Base-by-base conservation (phyloP, 495 filamentous ascomycete genomes). In the Chaetomidium leptoderma region DNA sequence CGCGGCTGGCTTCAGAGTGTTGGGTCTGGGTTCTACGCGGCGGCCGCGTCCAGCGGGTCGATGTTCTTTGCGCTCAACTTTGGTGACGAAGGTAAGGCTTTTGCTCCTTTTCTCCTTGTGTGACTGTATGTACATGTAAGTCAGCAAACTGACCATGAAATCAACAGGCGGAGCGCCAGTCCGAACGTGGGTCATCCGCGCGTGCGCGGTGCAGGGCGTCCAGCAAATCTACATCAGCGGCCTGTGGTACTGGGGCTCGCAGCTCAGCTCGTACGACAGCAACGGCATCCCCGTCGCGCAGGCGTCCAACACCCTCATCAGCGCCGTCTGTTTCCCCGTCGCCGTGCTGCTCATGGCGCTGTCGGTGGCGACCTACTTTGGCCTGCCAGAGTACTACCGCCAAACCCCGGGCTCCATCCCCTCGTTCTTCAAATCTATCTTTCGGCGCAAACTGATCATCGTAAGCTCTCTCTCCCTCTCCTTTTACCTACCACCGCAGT, bases 1-100 rank as follows among this genome's bases (percentile, higher is more conserved):
- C 53, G 61, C 14, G 33, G 37, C 0, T 42, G 37, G 26, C 21
- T 66, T 8, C 80, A 86, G 57, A 83, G 83, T 27, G 67, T 80
- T 5, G 84, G 80, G 10, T 81, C 83, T 2, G 83, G 71, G 0
- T 56, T 85, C 44, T 87, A 87, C 58, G 77, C 80, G 14, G 63
- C 73, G 19, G 84, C 80, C 2, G 83, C 83, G 6, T 77, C 81
- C 16, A 79, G 77, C 54, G 84, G 83, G 21, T 78, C 77, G 4
- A 69, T 87, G 52, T 87, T 78, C 73, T 86, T 86, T 67, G 78
- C 83, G 17, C 76, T 86, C 40, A 87, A 87, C 65, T 86, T 87
- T 66, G 84, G 83, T 44, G 78, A 79, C 53, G 80, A 85, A 68
- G 81, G 64, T 66, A 55, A 2, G 47, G n/a, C n/a, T n/a, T n/a